A percentile compares a stretch with the other conserved stretches of the same genome.
Evolutionary conservation across 2,329 filamentous ascomycete genomes (phyloP).

Genomic region (Penicillium sp.): DNA sequence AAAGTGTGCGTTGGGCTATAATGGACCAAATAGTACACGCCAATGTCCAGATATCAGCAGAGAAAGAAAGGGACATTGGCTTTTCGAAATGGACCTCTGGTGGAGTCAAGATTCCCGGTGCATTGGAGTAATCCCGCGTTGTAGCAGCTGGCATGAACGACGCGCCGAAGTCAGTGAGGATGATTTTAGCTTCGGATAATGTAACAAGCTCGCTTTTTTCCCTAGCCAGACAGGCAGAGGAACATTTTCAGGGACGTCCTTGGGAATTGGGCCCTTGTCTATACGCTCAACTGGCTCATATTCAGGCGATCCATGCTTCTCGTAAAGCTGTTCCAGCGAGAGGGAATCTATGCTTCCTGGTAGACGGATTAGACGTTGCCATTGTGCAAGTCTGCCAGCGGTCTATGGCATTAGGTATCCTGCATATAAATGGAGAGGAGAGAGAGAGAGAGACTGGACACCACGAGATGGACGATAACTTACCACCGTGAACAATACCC

Average conservation of each 20-base stretch:
- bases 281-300: slow-evolving; percentile 24
- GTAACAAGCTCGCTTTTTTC: slow-evolving; percentile 29
- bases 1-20: slow-evolving; percentile 25
- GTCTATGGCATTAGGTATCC: too few species aligned
- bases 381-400: slow-evolving; percentile 27
- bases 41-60: slow-evolving; percentile 29
- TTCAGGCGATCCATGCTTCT: slow-evolving; percentile 31
- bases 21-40: slow-evolving; percentile 28
- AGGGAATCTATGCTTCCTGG: slow-evolving; percentile 28
- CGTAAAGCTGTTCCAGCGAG: slow-evolving; percentile 32
- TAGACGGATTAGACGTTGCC: slow-evolving; percentile 27
- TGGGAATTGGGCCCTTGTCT: slow-evolving; percentile 24
- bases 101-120: slow-evolving; percentile 13
- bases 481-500: slow-evolving; percentile 28
- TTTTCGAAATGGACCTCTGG: slow-evolving; percentile 28
- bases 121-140: slow-evolving; percentile 20
- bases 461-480: too few species aligned
- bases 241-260: slow-evolving; percentile 28
- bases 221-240: slow-evolving; percentile 29
- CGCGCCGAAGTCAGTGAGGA: slow-evolving; percentile 39
- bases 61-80: slow-evolving; percentile 15
- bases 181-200: slow-evolving; percentile 26
- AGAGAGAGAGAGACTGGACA: too few species aligned
- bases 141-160: slow-evolving; percentile 21
- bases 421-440: too few species aligned